Evolutionary conservation across 768 basidiomycete species (phyloP).

Genomic region (Psilocybe sp.): DNA sequence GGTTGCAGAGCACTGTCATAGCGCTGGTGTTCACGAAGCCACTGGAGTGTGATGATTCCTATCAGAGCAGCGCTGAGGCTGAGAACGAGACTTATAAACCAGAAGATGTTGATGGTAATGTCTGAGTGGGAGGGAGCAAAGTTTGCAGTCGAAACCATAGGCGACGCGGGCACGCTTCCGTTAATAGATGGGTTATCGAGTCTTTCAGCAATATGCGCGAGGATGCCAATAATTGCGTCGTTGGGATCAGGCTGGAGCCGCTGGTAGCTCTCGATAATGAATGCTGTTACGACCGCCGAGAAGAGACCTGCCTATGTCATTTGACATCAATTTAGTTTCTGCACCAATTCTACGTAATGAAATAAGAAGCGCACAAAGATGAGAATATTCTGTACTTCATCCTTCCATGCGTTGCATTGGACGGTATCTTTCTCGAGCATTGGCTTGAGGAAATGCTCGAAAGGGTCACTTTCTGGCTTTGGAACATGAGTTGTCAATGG

Average conservation of each 20-base stretch:
- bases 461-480: conserved; percentile 9
- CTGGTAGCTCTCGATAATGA: too few species aligned
- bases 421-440: too few species aligned
- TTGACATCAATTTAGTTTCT: neutral
- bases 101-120: conserved; percentile 3
- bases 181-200: neutral
- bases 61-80: conserved; percentile 2
- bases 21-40: conserved; percentile 6
- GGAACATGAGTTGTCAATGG: too few species aligned
- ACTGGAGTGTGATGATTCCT: conserved; percentile 3
- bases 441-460: conserved; percentile 7
- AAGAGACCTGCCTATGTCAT: conserved; percentile 19
- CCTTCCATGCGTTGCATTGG: too few species aligned
- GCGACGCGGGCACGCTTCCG: neutral
- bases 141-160: too few species aligned
- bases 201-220: conserved; percentile 9
- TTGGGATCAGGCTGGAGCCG: conserved; percentile 14
- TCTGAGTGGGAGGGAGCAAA: neutral
- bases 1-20: neutral
- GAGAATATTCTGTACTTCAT: conserved; percentile 15
- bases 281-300: conserved; percentile 19
- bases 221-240: conserved; percentile 6
- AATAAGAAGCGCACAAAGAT: conserved; percentile 12
- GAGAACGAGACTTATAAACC: conserved; percentile 4
- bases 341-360: too few species aligned